Conservation (phyloP, 768 basidiomycete species). For the Coprinopsis sp. region DNA sequence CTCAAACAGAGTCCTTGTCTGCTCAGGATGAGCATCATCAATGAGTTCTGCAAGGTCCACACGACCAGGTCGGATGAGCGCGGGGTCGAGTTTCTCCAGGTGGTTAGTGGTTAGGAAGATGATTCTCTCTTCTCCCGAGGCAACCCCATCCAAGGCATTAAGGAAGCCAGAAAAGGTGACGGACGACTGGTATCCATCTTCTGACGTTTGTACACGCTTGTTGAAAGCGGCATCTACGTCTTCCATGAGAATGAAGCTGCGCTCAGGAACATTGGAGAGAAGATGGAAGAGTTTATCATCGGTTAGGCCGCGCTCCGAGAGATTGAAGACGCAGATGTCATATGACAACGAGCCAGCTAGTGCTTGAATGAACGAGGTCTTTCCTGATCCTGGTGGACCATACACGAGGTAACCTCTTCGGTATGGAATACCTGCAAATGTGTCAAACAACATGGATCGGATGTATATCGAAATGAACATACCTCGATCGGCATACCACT, state of each 20-base stretch:
- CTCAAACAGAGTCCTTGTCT: conserved; percentile 73
- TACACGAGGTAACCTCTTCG: conserved; percentile 92
- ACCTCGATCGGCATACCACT: conserved; percentile 98
- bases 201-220: conserved; percentile 82
- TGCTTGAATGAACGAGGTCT: conserved; percentile 98
- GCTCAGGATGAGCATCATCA: conserved; percentile 80
- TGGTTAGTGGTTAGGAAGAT: conserved; percentile 99
- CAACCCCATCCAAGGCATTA: conserved; percentile 96
- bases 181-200: conserved; percentile 93
- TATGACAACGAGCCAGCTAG: conserved; percentile 88
- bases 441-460: conserved; percentile 8
- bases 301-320: conserved; percentile 91
- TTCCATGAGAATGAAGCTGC: conserved; percentile 93
- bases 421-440: conserved; percentile 87
- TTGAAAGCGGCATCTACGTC: conserved; percentile 98
- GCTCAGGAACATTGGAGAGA: conserved; percentile 87
- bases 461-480: conserved; percentile 19
- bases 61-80: conserved; percentile 91
- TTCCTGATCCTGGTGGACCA: conserved; percentile 96
- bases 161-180: conserved; percentile 97
- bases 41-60: conserved; percentile 84
- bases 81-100: conserved; percentile 81
- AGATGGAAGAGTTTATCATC: conserved; percentile 96
- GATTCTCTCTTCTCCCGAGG: conserved; percentile 95
- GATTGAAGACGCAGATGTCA: conserved; percentile 93